Conservation (phyloP, 441 rosid genomes). For the Metrosideros polymorpha region DNA sequence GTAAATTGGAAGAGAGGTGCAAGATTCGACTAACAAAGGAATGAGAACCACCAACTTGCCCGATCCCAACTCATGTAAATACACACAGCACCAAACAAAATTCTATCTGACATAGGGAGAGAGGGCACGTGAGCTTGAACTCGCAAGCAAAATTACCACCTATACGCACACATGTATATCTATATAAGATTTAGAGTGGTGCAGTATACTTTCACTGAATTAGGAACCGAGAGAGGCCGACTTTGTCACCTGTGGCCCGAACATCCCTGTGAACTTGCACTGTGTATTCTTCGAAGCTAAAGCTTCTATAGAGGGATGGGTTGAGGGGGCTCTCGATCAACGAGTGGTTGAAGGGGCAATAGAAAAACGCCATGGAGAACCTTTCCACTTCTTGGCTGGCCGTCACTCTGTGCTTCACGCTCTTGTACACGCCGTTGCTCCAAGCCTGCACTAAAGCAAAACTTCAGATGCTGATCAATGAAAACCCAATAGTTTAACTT, state of each 20-base stretch:
- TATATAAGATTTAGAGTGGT: background rate
- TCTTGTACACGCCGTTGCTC: conserved; percentile 54
- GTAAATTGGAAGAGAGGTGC: background rate
- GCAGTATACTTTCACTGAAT: background rate
- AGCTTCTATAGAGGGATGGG: conserved; percentile 38
- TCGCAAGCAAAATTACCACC: background rate
- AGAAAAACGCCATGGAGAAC: conserved; percentile 48
- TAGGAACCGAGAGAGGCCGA: conserved; percentile 64
- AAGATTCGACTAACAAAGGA: background rate
- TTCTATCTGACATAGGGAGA: background rate
- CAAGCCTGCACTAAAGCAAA: conserved; percentile 31
- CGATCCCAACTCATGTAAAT: background rate
- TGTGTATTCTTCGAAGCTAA: conserved; percentile 43
- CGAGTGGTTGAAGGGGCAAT: conserved; percentile 38
- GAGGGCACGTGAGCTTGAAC: background rate
- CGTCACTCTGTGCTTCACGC: conserved; percentile 51
- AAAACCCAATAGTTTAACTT: background rate
- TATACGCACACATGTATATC: background rate
- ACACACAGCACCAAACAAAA: background rate
- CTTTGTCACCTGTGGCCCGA: conserved; percentile 50
- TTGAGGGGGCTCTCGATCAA: conserved; percentile 24
- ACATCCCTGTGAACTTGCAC: conserved; percentile 42
- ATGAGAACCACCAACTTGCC: background rate
- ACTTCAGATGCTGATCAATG: background rate
- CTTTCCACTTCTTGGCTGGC: conserved; percentile 38